Base-by-base conservation (phyloP, 179 eudicot species). In the Dionaea muscipula region DNA sequence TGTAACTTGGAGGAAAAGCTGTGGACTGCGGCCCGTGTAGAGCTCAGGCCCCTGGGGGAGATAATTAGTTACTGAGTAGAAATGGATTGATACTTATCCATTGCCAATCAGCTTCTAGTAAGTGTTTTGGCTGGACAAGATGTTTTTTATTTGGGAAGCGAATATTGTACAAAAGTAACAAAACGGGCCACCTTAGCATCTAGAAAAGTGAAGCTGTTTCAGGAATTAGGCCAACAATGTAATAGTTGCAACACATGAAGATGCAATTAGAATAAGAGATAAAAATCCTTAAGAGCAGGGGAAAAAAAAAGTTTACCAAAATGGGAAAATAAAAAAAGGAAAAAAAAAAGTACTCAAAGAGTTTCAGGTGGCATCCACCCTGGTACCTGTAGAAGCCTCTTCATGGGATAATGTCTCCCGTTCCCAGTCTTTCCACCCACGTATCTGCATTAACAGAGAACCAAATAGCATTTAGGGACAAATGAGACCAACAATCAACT, bases 401-500 rank as follows among this genome's bases (percentile, higher is more conserved):
- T 54, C 39, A 9, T 49, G 39, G 7, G 50, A 21, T 23, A 27
- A 26, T 36, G 69, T 51, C 50, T 80, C 79, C 36, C 11, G 51
- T 55, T 91, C 98, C 98, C 98, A 91, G 15, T 59, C 78, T 62
- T 91, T 91, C 98, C 98, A 91, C 45, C 76, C 66, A 26, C 96
- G 88, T 59, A 82, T 91, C 98, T 91, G 70, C 68, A 63, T 17
- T 49, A 50, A 17, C 2, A 17, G 35, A 43, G 54, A 51, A 26
- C 11, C 25, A 31, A 13, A n/a, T 2, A 55, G 58, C 44, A 19
- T 52, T 10, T 6, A 23, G 26, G 15, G 33, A 13, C 24, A 22
- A 55, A 14, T 37, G n/a, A 55, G 33, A 14, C 1, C n/a, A 23
- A 55, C 4, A 23, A 7, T 13, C 1, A 37, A 55, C 46, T 36